Percentiles rank a stretch among this genome's conserved stretches.
These are phyloP conservation scores for Xylaria sp. DNA, from an alignment of 2,329 filamentous ascomycete genomes.

Conservation along the genomic window DNA sequence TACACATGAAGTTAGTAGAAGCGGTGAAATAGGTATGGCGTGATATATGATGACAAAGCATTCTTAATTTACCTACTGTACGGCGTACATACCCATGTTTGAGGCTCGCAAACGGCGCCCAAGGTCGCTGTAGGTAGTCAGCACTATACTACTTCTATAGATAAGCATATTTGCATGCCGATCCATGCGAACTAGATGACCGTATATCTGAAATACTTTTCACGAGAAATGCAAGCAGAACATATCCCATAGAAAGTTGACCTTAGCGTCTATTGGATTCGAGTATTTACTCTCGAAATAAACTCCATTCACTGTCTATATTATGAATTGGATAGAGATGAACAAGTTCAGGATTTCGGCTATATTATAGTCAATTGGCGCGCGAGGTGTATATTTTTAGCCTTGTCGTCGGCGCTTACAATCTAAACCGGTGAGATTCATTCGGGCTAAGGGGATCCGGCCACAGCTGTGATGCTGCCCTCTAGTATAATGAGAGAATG, in stretches of 20 bases:
- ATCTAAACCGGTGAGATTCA: not conserved
- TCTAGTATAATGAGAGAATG: not conserved
- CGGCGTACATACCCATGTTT: not conserved
- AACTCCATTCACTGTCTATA: not conserved
- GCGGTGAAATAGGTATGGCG: conserved; percentile 6
- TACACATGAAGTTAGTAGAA: not conserved
- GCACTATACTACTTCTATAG: conserved; percentile 8
- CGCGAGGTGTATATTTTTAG: not conserved
- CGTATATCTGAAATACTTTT: not conserved
- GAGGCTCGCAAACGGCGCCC: not conserved
- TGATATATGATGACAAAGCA: conserved; percentile 3
- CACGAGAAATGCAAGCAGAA: not conserved
- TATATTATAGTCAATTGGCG: not conserved
- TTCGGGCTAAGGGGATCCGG: not conserved
- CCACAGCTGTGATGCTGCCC: not conserved
- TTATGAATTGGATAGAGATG: not conserved
- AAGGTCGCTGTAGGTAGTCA: not conserved
- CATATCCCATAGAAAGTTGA: too few species aligned
- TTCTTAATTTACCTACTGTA: not conserved
- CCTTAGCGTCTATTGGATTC: not conserved
- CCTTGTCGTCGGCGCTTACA: not conserved
- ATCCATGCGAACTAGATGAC: not conserved
- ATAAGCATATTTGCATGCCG: not conserved
- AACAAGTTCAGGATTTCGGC: not conserved
- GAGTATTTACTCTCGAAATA: not conserved